These are phyloP conservation scores for Phytophthora brassicae DNA, from an alignment of 352 stramenopile genomes.

Conservation along the genomic window DNA sequence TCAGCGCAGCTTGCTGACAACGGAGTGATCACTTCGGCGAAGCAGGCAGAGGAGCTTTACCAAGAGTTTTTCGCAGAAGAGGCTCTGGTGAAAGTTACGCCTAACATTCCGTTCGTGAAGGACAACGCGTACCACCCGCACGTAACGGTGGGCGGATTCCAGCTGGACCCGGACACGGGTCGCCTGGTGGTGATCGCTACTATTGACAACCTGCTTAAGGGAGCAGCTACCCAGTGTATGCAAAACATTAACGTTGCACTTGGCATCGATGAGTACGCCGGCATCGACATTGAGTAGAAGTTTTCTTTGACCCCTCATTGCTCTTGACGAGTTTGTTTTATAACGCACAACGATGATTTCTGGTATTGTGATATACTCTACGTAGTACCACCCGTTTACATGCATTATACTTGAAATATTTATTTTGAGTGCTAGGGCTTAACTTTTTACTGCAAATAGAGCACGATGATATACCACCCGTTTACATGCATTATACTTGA, in stretches of 20 bases:
- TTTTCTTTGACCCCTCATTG: conserved; percentile 10
- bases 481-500: too few species aligned
- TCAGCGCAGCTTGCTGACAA: conserved; percentile 75
- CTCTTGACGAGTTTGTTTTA: conserved; percentile 13
- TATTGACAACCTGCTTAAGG: conserved; percentile 96
- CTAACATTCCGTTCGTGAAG: conserved; percentile 73
- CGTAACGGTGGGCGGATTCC: conserved; percentile 84
- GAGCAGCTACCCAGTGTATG: conserved; percentile 90
- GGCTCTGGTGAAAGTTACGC: conserved; percentile 79
- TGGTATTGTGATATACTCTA: too few species aligned
- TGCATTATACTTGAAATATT: too few species aligned
- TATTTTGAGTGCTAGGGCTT: too few species aligned
- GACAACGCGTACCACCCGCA: conserved; percentile 77
- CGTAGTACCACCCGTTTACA: too few species aligned
- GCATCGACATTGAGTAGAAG: conserved; percentile 48
- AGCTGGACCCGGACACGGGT: conserved; percentile 83
- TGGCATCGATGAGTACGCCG: conserved; percentile 86
- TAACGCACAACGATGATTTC: neutral
- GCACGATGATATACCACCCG: conserved; percentile 12
- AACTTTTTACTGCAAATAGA: conserved; percentile 26
- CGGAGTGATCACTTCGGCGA: conserved; percentile 47
- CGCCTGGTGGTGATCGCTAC: conserved; percentile 86
- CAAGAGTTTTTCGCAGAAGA: conserved; percentile 83
- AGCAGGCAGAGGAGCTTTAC: conserved; percentile 78
- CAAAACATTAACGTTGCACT: conserved; percentile 96